Base-by-base conservation (phyloP, 495 filamentous ascomycete species). In the Neurospora intermedia region DNA sequence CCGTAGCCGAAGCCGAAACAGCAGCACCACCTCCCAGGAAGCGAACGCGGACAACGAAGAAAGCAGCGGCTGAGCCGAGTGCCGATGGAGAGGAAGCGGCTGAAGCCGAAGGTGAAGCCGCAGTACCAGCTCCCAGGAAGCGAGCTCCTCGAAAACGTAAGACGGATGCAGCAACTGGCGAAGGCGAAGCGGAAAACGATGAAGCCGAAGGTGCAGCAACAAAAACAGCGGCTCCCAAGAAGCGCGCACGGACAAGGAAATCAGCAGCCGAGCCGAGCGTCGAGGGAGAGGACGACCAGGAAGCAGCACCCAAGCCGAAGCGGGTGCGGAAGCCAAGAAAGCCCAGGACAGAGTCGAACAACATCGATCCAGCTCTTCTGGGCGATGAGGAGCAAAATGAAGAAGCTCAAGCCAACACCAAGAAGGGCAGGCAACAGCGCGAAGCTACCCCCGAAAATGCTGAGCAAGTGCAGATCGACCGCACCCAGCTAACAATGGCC, bases 381-480 rank as follows among this genome's bases (percentile, higher is more conserved):
- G 35, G 69, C 11, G 73, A 72, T 23, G 69, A 73, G 45, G 82
- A 78, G 23, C 73, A 62, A 15, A 27, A 71, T 18, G 73, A 72
- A 35, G 74, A 75, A 38, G 35, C 35, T 7, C 77, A 77, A 69
- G 75, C 78, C 70, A 78, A 69, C 62, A 77, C 73, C 20, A 70
- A 59, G 69, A 66, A 70, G 54, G 71, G 73, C 18, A 71, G 76
- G 39, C 54, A 71, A 9, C 73, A 74, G 85, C 89, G 76, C 42
- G 80, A 81, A 42, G 80, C 83, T 10, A 96, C 93, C 1, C 94
- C 93, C 2, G 92, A 94, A 74, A 90, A 91, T 76, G 91, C 92
- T 1, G 94, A 97, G 79, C 78, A 83, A 10, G 84, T 90, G 42
- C 85, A 90, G 69, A 92, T 98, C 54, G 88, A 91, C 73, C 86